These are phyloP conservation scores for Colletotrichum limetticola DNA, from an alignment of 2,329 filamentous ascomycete species.

Conservation along the genomic window DNA sequence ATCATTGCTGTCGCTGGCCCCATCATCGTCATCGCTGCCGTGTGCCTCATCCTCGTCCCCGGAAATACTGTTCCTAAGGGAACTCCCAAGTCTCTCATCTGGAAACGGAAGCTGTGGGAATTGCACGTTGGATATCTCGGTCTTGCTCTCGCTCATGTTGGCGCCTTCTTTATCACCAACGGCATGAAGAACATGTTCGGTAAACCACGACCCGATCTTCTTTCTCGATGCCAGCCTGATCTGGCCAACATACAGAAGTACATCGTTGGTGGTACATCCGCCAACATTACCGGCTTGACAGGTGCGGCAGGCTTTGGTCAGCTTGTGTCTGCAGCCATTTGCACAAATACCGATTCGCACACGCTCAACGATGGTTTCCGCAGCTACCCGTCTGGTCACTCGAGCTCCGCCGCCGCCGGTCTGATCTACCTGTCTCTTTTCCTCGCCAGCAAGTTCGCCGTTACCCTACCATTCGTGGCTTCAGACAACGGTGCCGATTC, in stretches of 20 bases:
- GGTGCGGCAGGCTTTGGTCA: slow-evolving; percentile 61
- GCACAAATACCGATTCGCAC: slow-evolving; percentile 69
- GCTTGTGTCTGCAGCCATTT: slow-evolving; percentile 82
- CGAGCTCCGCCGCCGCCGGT: slow-evolving; percentile 79
- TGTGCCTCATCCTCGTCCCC: slow-evolving; percentile 78
- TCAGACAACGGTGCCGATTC: slow-evolving; percentile 55
- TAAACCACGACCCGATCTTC: slow-evolving; percentile 82
- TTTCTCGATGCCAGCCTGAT: slow-evolving; percentile 83
- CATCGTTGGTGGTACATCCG: slow-evolving; percentile 66
- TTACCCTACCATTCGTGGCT: slow-evolving; percentile 77
- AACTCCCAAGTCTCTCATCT: slow-evolving; percentile 73
- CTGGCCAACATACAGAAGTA: slow-evolving; percentile 68
- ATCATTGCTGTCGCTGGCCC: slow-evolving; percentile 74
- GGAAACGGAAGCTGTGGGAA: slow-evolving; percentile 90
- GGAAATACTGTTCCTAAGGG: slow-evolving; percentile 73
- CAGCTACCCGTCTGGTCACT: slow-evolving; percentile 71
- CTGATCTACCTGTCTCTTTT: slow-evolving; percentile 89
- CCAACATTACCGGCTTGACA: slow-evolving; percentile 24
- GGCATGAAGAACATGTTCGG: slow-evolving; percentile 84
- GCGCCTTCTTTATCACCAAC: slow-evolving; percentile 83
- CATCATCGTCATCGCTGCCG: slow-evolving; percentile 72
- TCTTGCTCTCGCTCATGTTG: slow-evolving; percentile 76
- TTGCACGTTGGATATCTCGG: slow-evolving; percentile 88
- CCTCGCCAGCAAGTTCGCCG: slow-evolving; percentile 83
- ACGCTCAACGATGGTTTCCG: slow-evolving; percentile 84